Evolutionary conservation across 129 eudicot genomes (phyloP), one percentile per base, ranked within the genome.

Genomic region (Helichrysum umbraculigerum): DNA sequence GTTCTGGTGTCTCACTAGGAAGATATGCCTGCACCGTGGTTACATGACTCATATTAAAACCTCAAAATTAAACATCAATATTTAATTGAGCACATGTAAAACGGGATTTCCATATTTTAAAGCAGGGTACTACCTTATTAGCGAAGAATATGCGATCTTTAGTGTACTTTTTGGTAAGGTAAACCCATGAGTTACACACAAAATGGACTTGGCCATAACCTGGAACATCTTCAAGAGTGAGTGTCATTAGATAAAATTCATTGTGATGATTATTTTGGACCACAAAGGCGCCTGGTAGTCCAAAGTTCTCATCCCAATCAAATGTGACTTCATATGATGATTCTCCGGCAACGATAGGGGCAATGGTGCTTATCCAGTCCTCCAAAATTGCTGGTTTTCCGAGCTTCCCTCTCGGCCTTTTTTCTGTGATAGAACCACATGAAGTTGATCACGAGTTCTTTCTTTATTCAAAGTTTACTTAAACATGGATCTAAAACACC

Each of bases 181-280:
- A 87, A 73, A 86, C 85, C 93, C 96, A 90, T 16, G 96, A 87
- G 63, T 87, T 84, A 83, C 93, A 87, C 8, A 79, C 86, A 78
- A 90, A 87, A 56, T 90, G 87, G 68, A 90, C 58, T 2, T 72
- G 64, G 1, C 87, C 90, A 64, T 90, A 80, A 7, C 78, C 83
- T 2, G 96, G 93, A 73, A 85, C 87, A 67, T 84, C 76, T 54
- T 87, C 85, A 19, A 90, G 86, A 41, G 91, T 90, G 64, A 90
- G 86, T 50, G 87, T 85, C 82, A 81, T 90, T 16, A 87, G 92
- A 73, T 83, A 87, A 65, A 90, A 90, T 51, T 90, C 86, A 59
- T 68, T 77, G 50, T 77, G 86, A 54, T 87, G 90, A 51, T 70
- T 62, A 71, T 90, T 90, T 64, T 57, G 84, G 25, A 90, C 77